phyloP scores from a whole-genome alignment of 441 rosid species.

The Cnidoscolus chayamansa region DNA sequence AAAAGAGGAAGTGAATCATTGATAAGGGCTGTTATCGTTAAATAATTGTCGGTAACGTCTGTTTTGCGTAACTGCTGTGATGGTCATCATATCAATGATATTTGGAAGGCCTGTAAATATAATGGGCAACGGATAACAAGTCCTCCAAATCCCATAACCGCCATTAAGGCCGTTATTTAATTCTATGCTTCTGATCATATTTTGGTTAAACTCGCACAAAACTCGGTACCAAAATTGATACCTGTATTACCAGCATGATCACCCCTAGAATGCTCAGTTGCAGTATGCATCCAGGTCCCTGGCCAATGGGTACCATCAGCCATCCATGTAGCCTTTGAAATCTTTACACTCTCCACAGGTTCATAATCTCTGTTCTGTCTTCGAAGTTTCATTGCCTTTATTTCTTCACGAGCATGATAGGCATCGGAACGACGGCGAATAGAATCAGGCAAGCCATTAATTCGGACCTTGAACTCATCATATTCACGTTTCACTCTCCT shows the following conservation, averaged over 20 bases:
- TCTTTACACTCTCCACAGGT: constrained; percentile 53
- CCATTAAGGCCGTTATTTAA: no score
- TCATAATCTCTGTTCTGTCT: constrained; percentile 58
- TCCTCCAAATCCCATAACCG: no score
- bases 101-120: no score
- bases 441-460: constrained; percentile 70
- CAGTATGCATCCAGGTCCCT: constrained; percentile 61
- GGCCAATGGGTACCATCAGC: constrained; percentile 91
- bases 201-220: background rate
- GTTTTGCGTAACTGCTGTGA: no score
- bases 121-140: no score
- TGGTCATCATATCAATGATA: no score
- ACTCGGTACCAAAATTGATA: constrained; percentile 19
- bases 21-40: no score
- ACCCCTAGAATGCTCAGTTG: constrained; percentile 63
- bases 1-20: no score
- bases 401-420: constrained; percentile 73
- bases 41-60: no score
- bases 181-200: no score
- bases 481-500: constrained; percentile 76
- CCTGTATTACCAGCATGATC: constrained; percentile 91
- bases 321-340: constrained; percentile 87
- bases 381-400: constrained; percentile 75
- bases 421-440: constrained; percentile 83
- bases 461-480: constrained; percentile 80